These are phyloP conservation scores for Filosporella fistucella DNA, from an alignment of 495 filamentous ascomycete species.

Conservation along the genomic window DNA sequence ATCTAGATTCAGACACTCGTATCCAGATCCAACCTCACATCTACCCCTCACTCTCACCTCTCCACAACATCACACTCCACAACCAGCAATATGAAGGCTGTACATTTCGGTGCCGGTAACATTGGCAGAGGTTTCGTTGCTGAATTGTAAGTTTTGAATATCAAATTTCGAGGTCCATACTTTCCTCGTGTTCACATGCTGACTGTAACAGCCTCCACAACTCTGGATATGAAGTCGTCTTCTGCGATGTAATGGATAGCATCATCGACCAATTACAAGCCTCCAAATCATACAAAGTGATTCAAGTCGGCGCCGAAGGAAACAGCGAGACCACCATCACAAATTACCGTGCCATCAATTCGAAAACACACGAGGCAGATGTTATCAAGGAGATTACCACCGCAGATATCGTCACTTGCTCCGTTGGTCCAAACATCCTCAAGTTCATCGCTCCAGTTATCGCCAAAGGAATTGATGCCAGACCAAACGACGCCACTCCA, in stretches of 20 bases:
- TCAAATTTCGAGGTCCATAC: not conserved
- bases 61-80: not conserved
- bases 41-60: not conserved
- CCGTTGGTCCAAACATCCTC: constrained; percentile 92
- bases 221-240: constrained; percentile 87
- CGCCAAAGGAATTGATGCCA: constrained; percentile 80
- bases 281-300: constrained; percentile 76
- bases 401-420: constrained; percentile 90
- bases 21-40: not conserved
- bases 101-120: constrained; percentile 94
- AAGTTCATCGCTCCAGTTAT: constrained; percentile 93
- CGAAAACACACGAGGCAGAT: constrained; percentile 72
- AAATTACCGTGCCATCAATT: constrained; percentile 95
- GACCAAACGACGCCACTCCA: constrained; percentile 60
- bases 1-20: no score
- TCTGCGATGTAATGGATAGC: constrained; percentile 83
- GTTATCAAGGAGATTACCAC: constrained; percentile 79
- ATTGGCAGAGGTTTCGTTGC: constrained; percentile 51
- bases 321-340: constrained; percentile 78
- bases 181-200: not conserved
- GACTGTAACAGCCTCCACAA: constrained; percentile 65
- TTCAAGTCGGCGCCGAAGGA: constrained; percentile 84
- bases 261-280: constrained; percentile 74
- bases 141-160: constrained; percentile 17
- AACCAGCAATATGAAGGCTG: constrained; percentile 62